These are phyloP conservation scores for Quillaja saponaria DNA, from an alignment of 306 rosid species.

Conservation along the genomic window DNA sequence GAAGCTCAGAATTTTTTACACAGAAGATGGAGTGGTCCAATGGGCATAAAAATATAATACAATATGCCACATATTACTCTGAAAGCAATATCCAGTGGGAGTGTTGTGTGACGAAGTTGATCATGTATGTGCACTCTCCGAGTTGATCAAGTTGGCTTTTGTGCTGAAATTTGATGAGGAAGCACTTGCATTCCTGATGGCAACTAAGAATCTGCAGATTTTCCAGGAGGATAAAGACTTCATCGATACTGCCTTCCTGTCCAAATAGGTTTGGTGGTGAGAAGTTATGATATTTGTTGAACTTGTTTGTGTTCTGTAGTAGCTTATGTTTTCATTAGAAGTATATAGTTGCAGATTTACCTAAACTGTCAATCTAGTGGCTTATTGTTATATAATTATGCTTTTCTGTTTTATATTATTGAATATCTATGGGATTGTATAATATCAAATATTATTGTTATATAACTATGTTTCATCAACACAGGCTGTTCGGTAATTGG, in stretches of 20 bases:
- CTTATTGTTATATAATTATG: too few species aligned
- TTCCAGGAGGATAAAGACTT: slow-evolving; percentile 67
- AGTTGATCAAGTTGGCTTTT: slow-evolving; percentile 62
- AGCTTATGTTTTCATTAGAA: too few species aligned
- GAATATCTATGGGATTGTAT: too few species aligned
- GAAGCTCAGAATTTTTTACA: slow-evolving; percentile 37
- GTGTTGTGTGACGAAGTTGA: slow-evolving; percentile 54
- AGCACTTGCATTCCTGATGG: slow-evolving; percentile 57
- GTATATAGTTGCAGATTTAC: too few species aligned
- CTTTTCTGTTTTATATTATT: too few species aligned
- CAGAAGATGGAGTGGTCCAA: slow-evolving; percentile 36
- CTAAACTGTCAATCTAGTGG: too few species aligned
- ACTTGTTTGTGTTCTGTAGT: too few species aligned
- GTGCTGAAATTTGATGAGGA: slow-evolving; percentile 54
- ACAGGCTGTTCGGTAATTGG: too few species aligned
- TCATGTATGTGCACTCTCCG: slow-evolving; percentile 48
- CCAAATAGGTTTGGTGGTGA: slow-evolving; percentile 20
- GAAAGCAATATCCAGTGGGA: slow-evolving; percentile 57
- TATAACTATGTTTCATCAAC: too few species aligned
- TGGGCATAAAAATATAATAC: slow-evolving; percentile 35
- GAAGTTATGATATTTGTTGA: too few species aligned
- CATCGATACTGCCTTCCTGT: slow-evolving; percentile 43
- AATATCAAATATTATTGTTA: too few species aligned
- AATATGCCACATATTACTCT: slow-evolving; percentile 59
- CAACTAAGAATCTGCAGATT: slow-evolving; percentile 61